Percentiles rank a stretch among this genome's conserved stretches.
phyloP scores from a whole-genome alignment of 208 protist genomes.

The Lotmaria passim region DNA sequence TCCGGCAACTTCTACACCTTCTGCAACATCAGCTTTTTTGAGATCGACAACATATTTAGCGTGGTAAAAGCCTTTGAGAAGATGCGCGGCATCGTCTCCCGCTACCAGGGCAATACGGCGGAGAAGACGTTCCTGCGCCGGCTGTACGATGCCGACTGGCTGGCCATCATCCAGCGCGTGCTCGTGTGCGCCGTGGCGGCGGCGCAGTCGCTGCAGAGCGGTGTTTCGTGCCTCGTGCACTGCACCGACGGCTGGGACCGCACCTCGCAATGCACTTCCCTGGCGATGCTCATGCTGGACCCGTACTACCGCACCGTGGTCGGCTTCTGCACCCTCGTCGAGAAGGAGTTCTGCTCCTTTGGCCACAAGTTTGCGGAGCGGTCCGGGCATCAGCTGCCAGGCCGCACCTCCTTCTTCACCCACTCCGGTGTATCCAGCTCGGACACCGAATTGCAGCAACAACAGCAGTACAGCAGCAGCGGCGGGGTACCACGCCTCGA shows the following conservation, averaged over 20 bases:
- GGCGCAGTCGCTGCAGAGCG: constrained; percentile 53
- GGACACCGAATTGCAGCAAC: constrained; percentile 50
- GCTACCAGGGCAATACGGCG: constrained; percentile 55
- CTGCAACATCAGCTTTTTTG: constrained; percentile 75
- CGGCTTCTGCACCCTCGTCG: constrained; percentile 94
- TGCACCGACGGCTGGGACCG: constrained; percentile 97
- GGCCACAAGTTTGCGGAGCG: constrained; percentile 96
- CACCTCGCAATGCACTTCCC: constrained; percentile 88
- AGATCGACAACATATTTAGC: constrained; percentile 93
- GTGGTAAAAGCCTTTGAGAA: constrained; percentile 70
- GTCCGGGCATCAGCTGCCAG: constrained; percentile 68
- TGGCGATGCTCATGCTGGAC: constrained; percentile 93
- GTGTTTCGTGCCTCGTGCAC: constrained; percentile 89
- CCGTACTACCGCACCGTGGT: constrained; percentile 95
- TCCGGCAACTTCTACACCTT: constrained; percentile 64
- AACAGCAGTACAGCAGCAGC: too few species aligned
- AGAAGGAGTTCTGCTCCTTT: constrained; percentile 96
- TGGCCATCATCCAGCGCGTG: constrained; percentile 67
- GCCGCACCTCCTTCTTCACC: constrained; percentile 51
- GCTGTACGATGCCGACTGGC: constrained; percentile 71
- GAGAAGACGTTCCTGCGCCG: constrained; percentile 58
- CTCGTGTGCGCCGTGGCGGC: constrained; percentile 53
- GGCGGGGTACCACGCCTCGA: constrained; percentile 47
- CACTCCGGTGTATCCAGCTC: constrained; percentile 46
- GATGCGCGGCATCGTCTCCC: constrained; percentile 54